These are phyloP conservation scores for Smittium culicis DNA, from an alignment of 371 early-diverging fungal species.

Conservation along the genomic window DNA sequence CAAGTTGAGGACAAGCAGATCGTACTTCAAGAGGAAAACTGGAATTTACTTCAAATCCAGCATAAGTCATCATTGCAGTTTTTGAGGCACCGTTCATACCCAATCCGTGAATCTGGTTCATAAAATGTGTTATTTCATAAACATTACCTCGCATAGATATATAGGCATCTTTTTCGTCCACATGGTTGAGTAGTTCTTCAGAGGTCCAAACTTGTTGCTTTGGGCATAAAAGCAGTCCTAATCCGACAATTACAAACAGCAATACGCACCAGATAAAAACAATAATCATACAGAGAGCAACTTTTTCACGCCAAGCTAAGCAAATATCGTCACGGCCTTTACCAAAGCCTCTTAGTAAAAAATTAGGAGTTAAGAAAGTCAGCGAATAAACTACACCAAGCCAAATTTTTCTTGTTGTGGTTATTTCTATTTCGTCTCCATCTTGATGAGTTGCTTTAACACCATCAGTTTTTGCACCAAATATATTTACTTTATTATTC, in stretches of 20 bases:
- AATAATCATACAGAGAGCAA: constrained; percentile 78
- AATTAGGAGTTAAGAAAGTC: constrained; percentile 70
- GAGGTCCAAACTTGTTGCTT: constrained; percentile 49
- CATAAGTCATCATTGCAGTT: constrained; percentile 31
- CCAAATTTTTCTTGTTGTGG: constrained; percentile 39
- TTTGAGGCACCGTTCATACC: constrained; percentile 30
- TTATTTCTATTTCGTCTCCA: background rate
- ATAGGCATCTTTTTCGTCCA: constrained; percentile 32
- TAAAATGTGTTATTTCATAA: constrained; percentile 39
- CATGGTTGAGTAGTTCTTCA: constrained; percentile 35
- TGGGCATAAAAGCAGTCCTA: constrained; percentile 81
- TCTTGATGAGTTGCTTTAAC: background rate
- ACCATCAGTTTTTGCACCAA: background rate
- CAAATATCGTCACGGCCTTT: constrained; percentile 74
- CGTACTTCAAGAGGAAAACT: constrained; percentile 53
- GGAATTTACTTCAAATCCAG: constrained; percentile 32
- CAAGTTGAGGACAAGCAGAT: constrained; percentile 28
- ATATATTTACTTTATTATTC: background rate
- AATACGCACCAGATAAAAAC: constrained; percentile 58
- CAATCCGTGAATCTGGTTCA: constrained; percentile 25
- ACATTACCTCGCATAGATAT: constrained; percentile 56
- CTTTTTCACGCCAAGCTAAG: constrained; percentile 93
- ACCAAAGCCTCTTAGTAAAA: constrained; percentile 39
- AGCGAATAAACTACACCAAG: constrained; percentile 56
- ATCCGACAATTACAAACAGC: constrained; percentile 73